phyloP scores from a whole-genome alignment of 108 stramenopile genomes.

The Nitzschia putrida region DNA sequence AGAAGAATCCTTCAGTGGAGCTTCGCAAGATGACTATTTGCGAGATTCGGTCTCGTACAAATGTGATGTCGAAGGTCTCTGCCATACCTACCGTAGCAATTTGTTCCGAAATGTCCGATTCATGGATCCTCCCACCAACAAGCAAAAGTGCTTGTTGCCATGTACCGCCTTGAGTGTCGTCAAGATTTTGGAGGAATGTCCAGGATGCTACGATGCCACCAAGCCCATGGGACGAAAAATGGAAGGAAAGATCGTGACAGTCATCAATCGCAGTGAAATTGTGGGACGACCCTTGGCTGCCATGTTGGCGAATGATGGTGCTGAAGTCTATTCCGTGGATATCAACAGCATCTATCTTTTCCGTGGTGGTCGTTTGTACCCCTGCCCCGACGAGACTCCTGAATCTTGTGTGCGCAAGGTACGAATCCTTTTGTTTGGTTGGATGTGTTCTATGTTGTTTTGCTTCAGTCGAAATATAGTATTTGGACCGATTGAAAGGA shows the following conservation, averaged over 20 bases:
- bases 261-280: conserved; percentile 95
- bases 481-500: no score
- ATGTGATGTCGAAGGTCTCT: conserved; percentile 97
- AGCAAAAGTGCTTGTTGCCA: conserved; percentile 90
- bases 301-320: conserved; percentile 97
- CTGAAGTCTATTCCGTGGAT: conserved; percentile 92
- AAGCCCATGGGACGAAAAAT: conserved; percentile 74
- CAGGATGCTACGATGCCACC: conserved; percentile 61
- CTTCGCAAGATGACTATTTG: conserved; percentile 95
- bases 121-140: conserved; percentile 70
- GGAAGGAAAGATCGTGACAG: conserved; percentile 84
- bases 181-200: conserved; percentile 89
- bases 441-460: no score
- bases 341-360: conserved; percentile 91
- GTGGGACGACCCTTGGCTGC: conserved; percentile 96
- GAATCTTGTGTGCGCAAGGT: conserved; percentile 89
- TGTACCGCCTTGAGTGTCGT: conserved; percentile 93
- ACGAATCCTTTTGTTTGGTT: conserved; percentile 5
- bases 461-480: no score
- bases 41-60: conserved; percentile 87
- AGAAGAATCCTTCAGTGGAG: conserved; percentile 90
- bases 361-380: conserved; percentile 62
- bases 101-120: conserved; percentile 92
- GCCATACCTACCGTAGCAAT: conserved; percentile 90
- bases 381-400: conserved; percentile 69